These are phyloP conservation scores for Petrea volubilis DNA, from an alignment of 257 asterid species.

Conservation along the genomic window DNA sequence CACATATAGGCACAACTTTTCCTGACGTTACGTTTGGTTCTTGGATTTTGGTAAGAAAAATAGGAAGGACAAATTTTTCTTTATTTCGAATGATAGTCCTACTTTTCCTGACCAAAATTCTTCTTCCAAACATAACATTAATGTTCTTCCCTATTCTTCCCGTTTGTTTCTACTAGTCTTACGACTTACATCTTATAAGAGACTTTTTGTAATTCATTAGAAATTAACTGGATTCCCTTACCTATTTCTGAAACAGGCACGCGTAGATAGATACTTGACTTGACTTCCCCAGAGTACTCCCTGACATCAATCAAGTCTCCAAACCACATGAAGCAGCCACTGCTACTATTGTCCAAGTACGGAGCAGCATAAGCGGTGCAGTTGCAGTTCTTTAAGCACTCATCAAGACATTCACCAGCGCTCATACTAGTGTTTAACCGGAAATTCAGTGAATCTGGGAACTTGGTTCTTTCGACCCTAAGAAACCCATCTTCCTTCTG, in stretches of 20 bases:
- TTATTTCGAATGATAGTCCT: no score
- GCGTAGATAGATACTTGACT: not conserved
- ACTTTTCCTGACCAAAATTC: no score
- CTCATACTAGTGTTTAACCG: not conserved
- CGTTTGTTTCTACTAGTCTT: no score
- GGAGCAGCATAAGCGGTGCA: constrained; percentile 6
- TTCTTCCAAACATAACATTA: no score
- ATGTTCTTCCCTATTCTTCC: no score
- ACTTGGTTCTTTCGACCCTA: not conserved
- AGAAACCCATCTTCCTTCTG: constrained; percentile 24
- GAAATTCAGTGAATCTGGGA: constrained; percentile 12
- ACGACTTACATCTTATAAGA: no score
- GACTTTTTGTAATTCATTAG: not conserved
- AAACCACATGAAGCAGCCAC: not conserved
- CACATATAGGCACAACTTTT: no score
- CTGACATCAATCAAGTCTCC: not conserved
- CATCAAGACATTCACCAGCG: not conserved
- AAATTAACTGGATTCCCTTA: not conserved
- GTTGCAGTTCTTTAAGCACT: not conserved
- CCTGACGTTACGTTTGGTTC: no score
- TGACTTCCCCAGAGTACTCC: not conserved
- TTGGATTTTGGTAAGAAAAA: no score
- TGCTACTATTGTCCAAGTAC: not conserved
- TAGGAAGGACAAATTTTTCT: no score
- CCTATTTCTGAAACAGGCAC: constrained; percentile 11